Percentiles rank a stretch among this genome's conserved stretches.
These are phyloP conservation scores for Microstroma glucosiphilum DNA, from an alignment of 1,284 basidiomycete genomes.

Conservation along the genomic window DNA sequence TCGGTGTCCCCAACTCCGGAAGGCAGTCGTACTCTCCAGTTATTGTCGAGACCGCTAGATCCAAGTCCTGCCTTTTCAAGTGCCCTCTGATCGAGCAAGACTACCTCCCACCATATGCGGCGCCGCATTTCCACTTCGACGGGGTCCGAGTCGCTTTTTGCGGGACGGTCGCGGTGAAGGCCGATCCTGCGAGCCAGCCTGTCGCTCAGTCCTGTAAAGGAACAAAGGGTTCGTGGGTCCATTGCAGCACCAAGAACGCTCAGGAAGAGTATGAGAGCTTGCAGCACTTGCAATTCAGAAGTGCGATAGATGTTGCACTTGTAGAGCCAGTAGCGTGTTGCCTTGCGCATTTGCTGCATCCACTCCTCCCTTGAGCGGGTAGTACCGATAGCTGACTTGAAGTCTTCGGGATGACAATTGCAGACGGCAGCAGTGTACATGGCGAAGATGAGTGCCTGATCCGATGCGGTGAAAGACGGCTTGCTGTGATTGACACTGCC, in stretches of 20 bases:
- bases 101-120: not conserved
- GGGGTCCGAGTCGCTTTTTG: not conserved
- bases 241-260: not conserved
- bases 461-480: not conserved
- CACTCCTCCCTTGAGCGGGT: too few species aligned
- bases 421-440: not conserved
- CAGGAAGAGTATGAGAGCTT: not conserved
- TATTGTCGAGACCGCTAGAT: not conserved
- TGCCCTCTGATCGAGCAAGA: not conserved
- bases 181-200: not conserved
- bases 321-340: not conserved
- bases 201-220: conserved; percentile 1
- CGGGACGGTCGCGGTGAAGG: not conserved
- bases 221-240: not conserved
- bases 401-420: not conserved
- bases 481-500: too few species aligned
- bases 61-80: not conserved
- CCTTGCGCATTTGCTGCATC: not conserved
- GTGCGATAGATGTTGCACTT: not conserved
- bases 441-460: not conserved
- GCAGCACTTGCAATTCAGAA: not conserved
- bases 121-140: not conserved
- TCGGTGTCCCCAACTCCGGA: not conserved
- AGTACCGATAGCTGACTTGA: too few species aligned
- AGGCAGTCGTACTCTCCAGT: not conserved